Evolutionary conservation across 176 grass and related monocot species (phyloP), one percentile per base, ranked within the genome.

Genomic region (Panicum miliaceum): DNA sequence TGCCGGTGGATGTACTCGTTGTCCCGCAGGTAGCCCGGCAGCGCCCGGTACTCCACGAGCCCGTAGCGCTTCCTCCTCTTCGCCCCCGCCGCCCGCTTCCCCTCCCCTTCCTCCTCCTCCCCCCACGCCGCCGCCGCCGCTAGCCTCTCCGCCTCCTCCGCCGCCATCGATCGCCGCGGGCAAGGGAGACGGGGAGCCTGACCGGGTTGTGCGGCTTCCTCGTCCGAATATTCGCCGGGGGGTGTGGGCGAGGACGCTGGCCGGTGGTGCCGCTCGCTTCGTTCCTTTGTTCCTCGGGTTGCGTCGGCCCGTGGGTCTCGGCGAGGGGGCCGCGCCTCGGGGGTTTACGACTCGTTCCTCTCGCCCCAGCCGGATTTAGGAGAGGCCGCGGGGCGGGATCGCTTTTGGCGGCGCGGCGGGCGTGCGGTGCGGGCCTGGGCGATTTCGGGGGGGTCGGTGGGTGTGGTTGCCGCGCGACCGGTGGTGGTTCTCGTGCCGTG

Each of bases 1-100:
- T 97, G 52, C 16, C 91, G 85, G 60, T 87, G 88, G 64, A 97
- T 94, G 87, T 90, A 97, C 85, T 97, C 94, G 87, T 97, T 97
- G 90, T 97, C 94, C 22, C 91, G 91, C 56, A 97, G 84, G 86
- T 97, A 97, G 0, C 9, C 83, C 11, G 94, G 94, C 85, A 97
- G 79, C 68, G 87, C 82, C 53, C 90, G 58, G 90, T 94, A 97
- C 68, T 97, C 94, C 35, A 97, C 94, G 3, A 97, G 88, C 82
- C 89, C 82, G 78, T 90, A 83, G 25, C 88, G 71, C 78, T 62
- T 80, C 60, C 57, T 81, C 84, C 11, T 86, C 77, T 23, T 66
- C 77, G 34, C 34, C 76, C 40, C 64, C 77, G 50, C 26, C 76
- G 40, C 70, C 56, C 52, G 40, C 73, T 20, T 71, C 60, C 18